Conservation (phyloP, 768 basidiomycete species). For the Hysterangium stoloniferum region DNA sequence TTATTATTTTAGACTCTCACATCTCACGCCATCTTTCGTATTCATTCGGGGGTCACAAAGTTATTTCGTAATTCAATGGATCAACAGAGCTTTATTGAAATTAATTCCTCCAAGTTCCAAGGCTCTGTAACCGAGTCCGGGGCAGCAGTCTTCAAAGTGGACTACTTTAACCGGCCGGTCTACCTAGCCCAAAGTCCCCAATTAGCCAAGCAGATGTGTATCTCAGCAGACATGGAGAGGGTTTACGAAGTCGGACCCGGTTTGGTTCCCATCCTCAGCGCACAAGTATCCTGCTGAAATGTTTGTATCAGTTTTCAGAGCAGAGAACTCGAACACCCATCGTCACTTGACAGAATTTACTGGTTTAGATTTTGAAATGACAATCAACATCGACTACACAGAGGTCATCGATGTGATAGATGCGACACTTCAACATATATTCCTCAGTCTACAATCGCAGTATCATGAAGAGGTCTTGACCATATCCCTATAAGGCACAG, state of each 20-base stretch:
- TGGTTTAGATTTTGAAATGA: constrained; percentile 50
- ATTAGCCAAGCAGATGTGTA: constrained; percentile 48
- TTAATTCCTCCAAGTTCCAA: constrained; percentile 47
- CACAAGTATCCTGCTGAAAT: not conserved
- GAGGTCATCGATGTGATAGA: constrained; percentile 41
- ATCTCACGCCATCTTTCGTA: constrained; percentile 41
- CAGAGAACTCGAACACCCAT: constrained; percentile 46
- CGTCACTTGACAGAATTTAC: constrained; percentile 50
- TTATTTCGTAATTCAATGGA: constrained; percentile 39
- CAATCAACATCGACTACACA: constrained; percentile 43
- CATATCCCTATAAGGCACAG: not conserved
- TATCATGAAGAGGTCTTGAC: constrained; percentile 19
- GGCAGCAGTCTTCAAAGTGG: constrained; percentile 44
- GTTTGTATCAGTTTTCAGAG: constrained; percentile 36
- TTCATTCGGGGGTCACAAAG: constrained; percentile 35
- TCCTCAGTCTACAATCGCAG: constrained; percentile 32
- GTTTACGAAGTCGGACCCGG: constrained; percentile 42
- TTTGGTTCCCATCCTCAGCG: not conserved
- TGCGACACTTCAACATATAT: constrained; percentile 35
- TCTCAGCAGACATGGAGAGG: constrained; percentile 43
- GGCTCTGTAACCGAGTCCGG: constrained; percentile 45
- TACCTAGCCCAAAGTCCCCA: constrained; percentile 48
- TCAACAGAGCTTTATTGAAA: constrained; percentile 37
- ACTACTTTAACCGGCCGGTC: constrained; percentile 41
- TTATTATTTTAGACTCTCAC: constrained; percentile 27